Evolutionary conservation across 768 basidiomycete genomes (phyloP), one percentile per base, ranked within the genome.

Genomic region (Floccularia luteovirens): DNA sequence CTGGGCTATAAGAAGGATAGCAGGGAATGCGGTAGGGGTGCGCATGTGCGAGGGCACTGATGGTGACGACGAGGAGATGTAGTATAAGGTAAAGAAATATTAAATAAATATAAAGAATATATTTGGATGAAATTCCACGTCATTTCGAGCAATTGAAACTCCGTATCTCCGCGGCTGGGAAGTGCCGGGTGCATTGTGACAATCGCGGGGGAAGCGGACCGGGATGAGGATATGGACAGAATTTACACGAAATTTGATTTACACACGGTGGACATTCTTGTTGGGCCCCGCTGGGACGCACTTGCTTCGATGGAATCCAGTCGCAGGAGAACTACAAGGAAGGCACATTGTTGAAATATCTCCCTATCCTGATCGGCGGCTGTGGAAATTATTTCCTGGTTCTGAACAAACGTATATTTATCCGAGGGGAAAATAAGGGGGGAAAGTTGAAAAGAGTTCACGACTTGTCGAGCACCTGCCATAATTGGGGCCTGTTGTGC

Each of bases 331-430:
- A 28, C n/a, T 20, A 24, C 23, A 12, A n/a, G 17, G 11, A 14
- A 31, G 39, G 10, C 28, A 41, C 28, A 34, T 41, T 22, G 13
- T n/a, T 17, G 19, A 32, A 25, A 14, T 24, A 14, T 39, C 19
- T n/a, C 27, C 17, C 14, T 31, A 22, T 34, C 54, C 56, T 55
- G 55, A 58, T 58, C 57, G 57, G 58, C 56, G 58, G 54, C 44
- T 48, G n/a, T 48, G 37, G 41, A 41, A 36, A 48, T 53, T 58
- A 60, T 50, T 54, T 55, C 56, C 53, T 51, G 17, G 20, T 12
- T 11, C 34, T 36, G 38, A 39, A 40, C 23, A 34, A 44, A 46
- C 34, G 43, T 46, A 44, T 41, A 48, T 55, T 53, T 56, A 51
- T 47, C 46, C 48, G 48, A 45, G 47, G 20, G 32, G 49, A 50